phyloP scores from a whole-genome alignment of 768 basidiomycete species.

The Boletus rubropictus region DNA sequence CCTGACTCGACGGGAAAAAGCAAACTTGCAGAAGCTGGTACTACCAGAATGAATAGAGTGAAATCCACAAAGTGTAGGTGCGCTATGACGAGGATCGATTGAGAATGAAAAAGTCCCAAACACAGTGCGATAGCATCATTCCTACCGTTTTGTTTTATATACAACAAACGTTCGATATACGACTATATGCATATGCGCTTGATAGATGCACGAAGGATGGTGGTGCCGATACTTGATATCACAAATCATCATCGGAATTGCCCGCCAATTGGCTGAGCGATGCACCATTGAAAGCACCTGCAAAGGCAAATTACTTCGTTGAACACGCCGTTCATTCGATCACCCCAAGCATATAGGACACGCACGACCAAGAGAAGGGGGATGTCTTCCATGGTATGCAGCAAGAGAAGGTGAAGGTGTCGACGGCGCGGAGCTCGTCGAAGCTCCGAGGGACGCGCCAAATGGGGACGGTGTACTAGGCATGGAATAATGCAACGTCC shows the following conservation, averaged over 20 bases:
- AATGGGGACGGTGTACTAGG: constrained; percentile 37
- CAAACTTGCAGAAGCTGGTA: too few relatives aligned
- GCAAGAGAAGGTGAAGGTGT: constrained; percentile 37
- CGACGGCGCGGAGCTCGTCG: constrained; percentile 25
- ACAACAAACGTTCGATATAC: constrained; percentile 1
- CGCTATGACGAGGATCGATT: too few relatives aligned
- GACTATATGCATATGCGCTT: constrained; percentile 1
- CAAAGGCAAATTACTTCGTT: background rate
- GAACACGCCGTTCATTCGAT: background rate
- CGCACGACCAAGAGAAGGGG: constrained; percentile 33
- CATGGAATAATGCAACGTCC: constrained; percentile 30
- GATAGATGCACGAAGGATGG: constrained; percentile 8
- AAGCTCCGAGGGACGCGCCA: constrained; percentile 30
- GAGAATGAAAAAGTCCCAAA: background rate
- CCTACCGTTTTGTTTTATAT: background rate
- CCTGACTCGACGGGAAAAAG: too few relatives aligned
- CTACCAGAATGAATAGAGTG: too few relatives aligned
- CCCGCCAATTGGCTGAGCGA: constrained; percentile 22
- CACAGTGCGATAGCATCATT: background rate
- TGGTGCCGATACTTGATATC: background rate
- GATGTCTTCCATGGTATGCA: constrained; percentile 36
- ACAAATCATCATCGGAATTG: constrained; percentile 29
- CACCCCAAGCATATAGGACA: background rate
- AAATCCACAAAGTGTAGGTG: too few relatives aligned
- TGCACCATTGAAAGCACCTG: constrained; percentile 28